A percentile compares a stretch with the other conserved stretches of the same genome.
Conservation (phyloP, 108 stramenopile species). For the Cyclotella baltica region DNA sequence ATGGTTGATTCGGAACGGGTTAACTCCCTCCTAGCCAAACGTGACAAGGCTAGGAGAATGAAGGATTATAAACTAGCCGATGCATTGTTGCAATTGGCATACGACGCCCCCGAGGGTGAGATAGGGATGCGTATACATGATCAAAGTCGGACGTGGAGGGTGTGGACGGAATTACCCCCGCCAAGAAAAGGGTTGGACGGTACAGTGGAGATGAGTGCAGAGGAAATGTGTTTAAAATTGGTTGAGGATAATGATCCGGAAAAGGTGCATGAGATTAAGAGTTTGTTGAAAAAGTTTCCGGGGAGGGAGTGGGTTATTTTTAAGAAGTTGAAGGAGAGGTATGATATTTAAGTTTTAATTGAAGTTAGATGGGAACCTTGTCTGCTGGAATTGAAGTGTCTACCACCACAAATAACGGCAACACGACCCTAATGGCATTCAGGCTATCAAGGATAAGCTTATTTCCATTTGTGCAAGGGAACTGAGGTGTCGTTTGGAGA, state of each 20-base stretch:
- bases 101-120: conserved; percentile 70
- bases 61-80: conserved; percentile 87
- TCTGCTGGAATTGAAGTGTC: too few species aligned
- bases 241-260: conserved; percentile 72
- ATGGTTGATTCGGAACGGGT: conserved; percentile 79
- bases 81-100: conserved; percentile 70
- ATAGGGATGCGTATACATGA: conserved; percentile 80
- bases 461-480: too few species aligned
- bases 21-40: conserved; percentile 64
- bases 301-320: conserved; percentile 79
- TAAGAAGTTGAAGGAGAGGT: conserved; percentile 74
- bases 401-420: too few species aligned
- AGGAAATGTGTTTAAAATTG: conserved; percentile 68
- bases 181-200: conserved; percentile 34
- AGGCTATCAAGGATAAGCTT: too few species aligned
- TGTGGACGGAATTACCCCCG: conserved; percentile 76
- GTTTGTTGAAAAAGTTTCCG: conserved; percentile 69
- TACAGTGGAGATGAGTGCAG: conserved; percentile 40
- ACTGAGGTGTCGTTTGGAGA: too few species aligned
- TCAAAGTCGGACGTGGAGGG: conserved; percentile 84
- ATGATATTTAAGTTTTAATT: conserved; percentile 27
- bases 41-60: conserved; percentile 78
- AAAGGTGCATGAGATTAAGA: conserved; percentile 71
- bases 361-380: too few species aligned
- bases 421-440: too few species aligned